Evolutionary conservation across 202 grass and related monocot genomes (phyloP).

Genomic region (Setaria viridis): DNA sequence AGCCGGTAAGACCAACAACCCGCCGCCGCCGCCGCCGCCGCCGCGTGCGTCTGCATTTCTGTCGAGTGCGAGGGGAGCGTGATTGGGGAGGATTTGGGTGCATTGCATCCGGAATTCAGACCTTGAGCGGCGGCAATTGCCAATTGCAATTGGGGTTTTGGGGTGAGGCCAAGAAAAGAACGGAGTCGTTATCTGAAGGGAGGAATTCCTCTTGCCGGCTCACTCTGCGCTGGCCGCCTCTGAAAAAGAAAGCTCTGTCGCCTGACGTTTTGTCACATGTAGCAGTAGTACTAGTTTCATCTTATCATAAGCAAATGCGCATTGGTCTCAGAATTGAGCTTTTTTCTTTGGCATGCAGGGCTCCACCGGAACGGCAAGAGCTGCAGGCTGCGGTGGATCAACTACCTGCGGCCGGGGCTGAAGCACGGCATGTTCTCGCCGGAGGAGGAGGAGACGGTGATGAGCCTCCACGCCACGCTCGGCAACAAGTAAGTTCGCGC

Average conservation of each 20-base stretch:
- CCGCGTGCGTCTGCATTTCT: conserved; percentile 15
- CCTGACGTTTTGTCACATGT: neutral
- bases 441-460: conserved; percentile 72
- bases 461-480: conserved; percentile 65
- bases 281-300: neutral
- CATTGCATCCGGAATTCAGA: conserved; percentile 7
- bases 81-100: conserved; percentile 22
- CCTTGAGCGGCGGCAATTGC: neutral
- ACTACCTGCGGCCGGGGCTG: conserved; percentile 73
- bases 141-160: too few relatives aligned
- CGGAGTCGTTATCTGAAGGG: neutral
- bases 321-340: conserved; percentile 5
- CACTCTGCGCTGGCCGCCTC: neutral
- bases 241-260: neutral
- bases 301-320: conserved; percentile 2
- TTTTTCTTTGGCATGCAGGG: conserved; percentile 29
- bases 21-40: neutral
- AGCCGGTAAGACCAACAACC: conserved; percentile 52
- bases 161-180: neutral
- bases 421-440: conserved; percentile 71
- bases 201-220: conserved; percentile 16
- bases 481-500: conserved; percentile 74
- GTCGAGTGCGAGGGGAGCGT: neutral
- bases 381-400: conserved; percentile 79
- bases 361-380: conserved; percentile 78